Base-by-base conservation (phyloP, 805 yeast genomes). In the Saccharomycopsis selenospora region DNA sequence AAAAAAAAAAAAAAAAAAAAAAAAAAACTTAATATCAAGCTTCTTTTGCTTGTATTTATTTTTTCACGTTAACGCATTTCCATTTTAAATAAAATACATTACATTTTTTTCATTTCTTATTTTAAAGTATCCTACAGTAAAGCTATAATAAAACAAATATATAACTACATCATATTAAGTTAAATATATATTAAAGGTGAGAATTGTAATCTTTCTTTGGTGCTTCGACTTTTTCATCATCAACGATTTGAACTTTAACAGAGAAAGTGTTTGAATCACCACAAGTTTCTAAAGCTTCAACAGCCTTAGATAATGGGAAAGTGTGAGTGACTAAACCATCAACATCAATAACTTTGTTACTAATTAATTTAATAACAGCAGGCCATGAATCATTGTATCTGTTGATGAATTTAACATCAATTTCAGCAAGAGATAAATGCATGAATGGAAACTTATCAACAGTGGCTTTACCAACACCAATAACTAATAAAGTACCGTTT, bases 301-400 rank as follows among this genome's bases (percentile, higher is more conserved):
- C 68, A 6, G 77, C 76, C 10, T 73, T 65, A 53, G 73, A 76
- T 36, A 76, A 61, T 23, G 61, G 58, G 64, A 71, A 73, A 47
- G 65, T 63, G 61, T 76, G 79, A 2, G 80, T 74, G 38, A 76
- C 74, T 43, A 76, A 62, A n/a, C 61, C 55, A 56, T 69, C 69
- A 26, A 73, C 73, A 44, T 72, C 64, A 45, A 73, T 60, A 14
- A 69, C 65, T 17, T 72, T 72, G 45, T 68, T 70, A 43, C 68
- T 61, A 50, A 76, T 64, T 52, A 76, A 61, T 26, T 73, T 68
- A 53, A 76, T 75, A 10, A 71, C 76, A n/a, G 75, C 66, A 17
- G 80, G 80, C 79, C 80, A 76, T 18, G 79, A 69, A 56, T 73
- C 76, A 49, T 73, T 71, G 61, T 76, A 76, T 55, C 81, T 67